These are phyloP conservation scores for Lachnellula cervina DNA, from an alignment of 2,329 filamentous ascomycete genomes.

Conservation along the genomic window DNA sequence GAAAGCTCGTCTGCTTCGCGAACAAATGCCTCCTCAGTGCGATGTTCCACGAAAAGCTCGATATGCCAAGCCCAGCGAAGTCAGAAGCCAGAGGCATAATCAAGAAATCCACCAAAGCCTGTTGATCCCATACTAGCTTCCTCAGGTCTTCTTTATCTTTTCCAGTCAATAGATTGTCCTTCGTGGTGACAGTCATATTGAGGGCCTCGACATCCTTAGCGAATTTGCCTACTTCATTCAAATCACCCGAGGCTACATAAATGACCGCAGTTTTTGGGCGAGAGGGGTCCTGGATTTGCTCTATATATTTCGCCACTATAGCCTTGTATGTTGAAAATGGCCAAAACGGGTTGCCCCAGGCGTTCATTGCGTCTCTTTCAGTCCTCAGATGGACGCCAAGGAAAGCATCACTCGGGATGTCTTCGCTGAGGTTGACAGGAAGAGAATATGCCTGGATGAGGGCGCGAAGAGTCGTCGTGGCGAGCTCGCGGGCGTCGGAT, in stretches of 20 bases:
- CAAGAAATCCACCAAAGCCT: slow-evolving; percentile 45
- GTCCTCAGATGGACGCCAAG: slow-evolving; percentile 25
- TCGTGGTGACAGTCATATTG: slow-evolving; percentile 42
- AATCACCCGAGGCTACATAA: slow-evolving; percentile 41
- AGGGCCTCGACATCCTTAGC: slow-evolving; percentile 31
- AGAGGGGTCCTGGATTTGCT: slow-evolving; percentile 35
- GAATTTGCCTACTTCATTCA: slow-evolving; percentile 33
- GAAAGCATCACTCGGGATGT: slow-evolving; percentile 33
- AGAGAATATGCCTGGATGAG: slow-evolving; percentile 28
- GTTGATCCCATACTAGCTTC: slow-evolving; percentile 41
- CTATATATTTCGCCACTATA: slow-evolving; percentile 34
- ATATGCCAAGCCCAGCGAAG: slow-evolving; percentile 40
- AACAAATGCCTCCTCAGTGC: slow-evolving; percentile 30
- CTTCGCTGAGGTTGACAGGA: slow-evolving; percentile 25
- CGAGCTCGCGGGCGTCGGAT: slow-evolving; percentile 24
- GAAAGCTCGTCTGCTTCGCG: slow-evolving; percentile 1
- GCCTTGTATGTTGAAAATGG: slow-evolving; percentile 31
- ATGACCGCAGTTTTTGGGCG: slow-evolving; percentile 30
- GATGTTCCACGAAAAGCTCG: slow-evolving; percentile 43
- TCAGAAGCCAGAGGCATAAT: slow-evolving; percentile 40
- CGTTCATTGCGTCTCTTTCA: slow-evolving; percentile 19
- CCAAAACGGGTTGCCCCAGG: slow-evolving; percentile 18
- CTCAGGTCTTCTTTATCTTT: slow-evolving; percentile 32
- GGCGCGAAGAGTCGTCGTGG: slow-evolving; percentile 31
- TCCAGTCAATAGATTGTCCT: slow-evolving; percentile 37